Percentiles rank a stretch among this genome's conserved stretches.
Evolutionary conservation across 805 yeast species (phyloP).

Genomic region (Metschnikowia picachoensis): DNA sequence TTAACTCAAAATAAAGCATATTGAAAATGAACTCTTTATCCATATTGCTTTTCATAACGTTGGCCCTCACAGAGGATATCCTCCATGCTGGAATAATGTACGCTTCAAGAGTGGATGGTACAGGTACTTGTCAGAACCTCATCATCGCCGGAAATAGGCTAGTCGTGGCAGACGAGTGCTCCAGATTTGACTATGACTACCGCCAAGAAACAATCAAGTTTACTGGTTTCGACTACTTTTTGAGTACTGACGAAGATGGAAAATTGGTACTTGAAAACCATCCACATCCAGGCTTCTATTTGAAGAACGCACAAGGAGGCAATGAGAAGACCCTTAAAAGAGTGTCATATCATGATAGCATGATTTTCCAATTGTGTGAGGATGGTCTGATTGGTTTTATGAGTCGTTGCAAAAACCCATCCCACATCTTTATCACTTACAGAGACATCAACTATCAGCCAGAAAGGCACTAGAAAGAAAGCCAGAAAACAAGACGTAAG

Average conservation of each 20-base stretch:
- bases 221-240: background rate
- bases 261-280: background rate
- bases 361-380: background rate
- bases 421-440: background rate
- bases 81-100: slow-evolving; percentile 6
- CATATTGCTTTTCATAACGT: background rate
- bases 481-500: too few species aligned
- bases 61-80: background rate
- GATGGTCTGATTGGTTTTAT: slow-evolving; percentile 2
- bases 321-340: background rate
- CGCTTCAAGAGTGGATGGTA: background rate
- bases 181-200: slow-evolving; percentile 2
- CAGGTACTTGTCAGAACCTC: background rate
- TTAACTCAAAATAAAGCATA: background rate
- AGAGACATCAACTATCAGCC: background rate
- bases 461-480: too few species aligned
- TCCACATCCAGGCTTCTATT: slow-evolving; percentile 1
- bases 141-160: background rate
- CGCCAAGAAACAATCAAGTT: background rate
- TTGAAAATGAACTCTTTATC: background rate
- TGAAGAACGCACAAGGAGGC: background rate
- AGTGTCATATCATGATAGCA: slow-evolving; percentile 1
- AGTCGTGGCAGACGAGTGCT: slow-evolving; percentile 2
- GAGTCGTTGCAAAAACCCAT: background rate
- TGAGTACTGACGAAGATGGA: background rate